A percentile compares a stretch with the other conserved stretches of the same genome.
Evolutionary conservation across 108 stramenopile species (phyloP).

Genomic region (Pseudonitzschia pungens): DNA sequence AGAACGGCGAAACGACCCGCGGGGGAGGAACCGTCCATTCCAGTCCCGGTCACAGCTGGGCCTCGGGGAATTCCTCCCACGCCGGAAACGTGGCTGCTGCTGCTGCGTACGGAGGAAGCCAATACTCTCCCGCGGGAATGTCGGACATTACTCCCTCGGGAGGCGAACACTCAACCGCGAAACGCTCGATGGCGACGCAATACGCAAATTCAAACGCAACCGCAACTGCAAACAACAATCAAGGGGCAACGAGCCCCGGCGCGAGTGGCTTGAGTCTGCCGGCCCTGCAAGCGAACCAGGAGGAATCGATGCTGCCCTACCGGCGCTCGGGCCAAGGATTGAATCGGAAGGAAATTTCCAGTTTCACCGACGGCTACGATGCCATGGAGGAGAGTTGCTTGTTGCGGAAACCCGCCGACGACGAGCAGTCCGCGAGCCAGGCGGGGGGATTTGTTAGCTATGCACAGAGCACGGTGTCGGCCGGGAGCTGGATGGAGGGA

Average conservation of each 20-base stretch:
- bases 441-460: conserved; percentile 17
- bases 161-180: not conserved
- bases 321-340: not conserved
- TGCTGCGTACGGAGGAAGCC: not conserved
- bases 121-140: not conserved
- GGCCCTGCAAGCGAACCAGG: not conserved
- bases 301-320: not conserved
- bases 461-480: conserved; percentile 19
- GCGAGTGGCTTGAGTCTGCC: not conserved
- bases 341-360: not conserved
- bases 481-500: not conserved
- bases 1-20: not conserved
- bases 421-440: conserved; percentile 10
- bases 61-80: conserved; percentile 3
- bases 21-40: not conserved
- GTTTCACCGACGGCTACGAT: conserved; percentile 15
- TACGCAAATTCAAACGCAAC: not conserved
- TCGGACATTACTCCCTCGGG: conserved; percentile 15
- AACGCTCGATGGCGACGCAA: not conserved
- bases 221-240: too few species aligned
- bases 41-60: not conserved
- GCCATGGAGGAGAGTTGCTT: conserved; percentile 34
- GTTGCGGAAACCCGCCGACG: conserved; percentile 10
- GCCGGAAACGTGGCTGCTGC: not conserved
- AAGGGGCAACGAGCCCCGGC: not conserved